Percentiles rank a stretch among this genome's conserved stretches.
phyloP scores from a whole-genome alignment of 2,329 filamentous ascomycete genomes.

The Verticillium klebahnii region DNA sequence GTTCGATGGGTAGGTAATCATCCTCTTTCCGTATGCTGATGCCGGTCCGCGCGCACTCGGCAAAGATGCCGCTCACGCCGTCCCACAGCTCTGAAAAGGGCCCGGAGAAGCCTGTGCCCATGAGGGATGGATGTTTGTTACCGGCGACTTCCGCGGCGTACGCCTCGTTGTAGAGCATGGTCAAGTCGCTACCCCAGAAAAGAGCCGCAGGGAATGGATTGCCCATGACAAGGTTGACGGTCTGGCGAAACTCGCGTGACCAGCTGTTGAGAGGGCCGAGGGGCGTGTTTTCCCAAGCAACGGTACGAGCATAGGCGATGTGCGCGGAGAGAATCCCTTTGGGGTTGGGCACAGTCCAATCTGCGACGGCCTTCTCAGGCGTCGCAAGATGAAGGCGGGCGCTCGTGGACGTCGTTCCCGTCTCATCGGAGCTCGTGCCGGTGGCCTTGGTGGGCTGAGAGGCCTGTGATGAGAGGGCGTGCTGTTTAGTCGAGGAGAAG shows the following conservation, averaged over 20 bases:
- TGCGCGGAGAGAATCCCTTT: conserved; percentile 24
- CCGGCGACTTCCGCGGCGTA: conserved; percentile 52
- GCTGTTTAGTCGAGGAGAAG: conserved; percentile 5
- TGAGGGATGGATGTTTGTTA: conserved; percentile 56
- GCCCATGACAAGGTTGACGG: conserved; percentile 29
- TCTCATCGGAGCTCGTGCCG: conserved; percentile 21
- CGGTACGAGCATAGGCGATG: conserved; percentile 21
- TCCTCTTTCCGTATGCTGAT: conserved; percentile 26
- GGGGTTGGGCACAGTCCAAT: conserved; percentile 27
- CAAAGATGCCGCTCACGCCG: conserved; percentile 22
- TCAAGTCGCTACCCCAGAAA: conserved; percentile 58
- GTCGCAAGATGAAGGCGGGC: conserved; percentile 21
- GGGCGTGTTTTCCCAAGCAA: conserved; percentile 38
- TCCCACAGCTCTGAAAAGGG: conserved; percentile 50
- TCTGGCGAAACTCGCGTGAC: conserved; percentile 38
- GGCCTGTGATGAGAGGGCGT: not conserved
- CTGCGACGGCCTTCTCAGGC: conserved; percentile 27
- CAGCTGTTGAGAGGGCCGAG: conserved; percentile 38
- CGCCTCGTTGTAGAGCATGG: conserved; percentile 61
- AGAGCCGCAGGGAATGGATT: conserved; percentile 43
- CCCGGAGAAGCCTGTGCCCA: conserved; percentile 52
- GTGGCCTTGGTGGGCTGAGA: conserved; percentile 9
- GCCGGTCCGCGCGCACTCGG: conserved; percentile 30
- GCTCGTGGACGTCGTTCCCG: conserved; percentile 19
- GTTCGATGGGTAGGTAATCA: conserved; percentile 24